Base-by-base conservation (phyloP, 768 basidiomycete genomes). In the Rhizopogon sp. region DNA sequence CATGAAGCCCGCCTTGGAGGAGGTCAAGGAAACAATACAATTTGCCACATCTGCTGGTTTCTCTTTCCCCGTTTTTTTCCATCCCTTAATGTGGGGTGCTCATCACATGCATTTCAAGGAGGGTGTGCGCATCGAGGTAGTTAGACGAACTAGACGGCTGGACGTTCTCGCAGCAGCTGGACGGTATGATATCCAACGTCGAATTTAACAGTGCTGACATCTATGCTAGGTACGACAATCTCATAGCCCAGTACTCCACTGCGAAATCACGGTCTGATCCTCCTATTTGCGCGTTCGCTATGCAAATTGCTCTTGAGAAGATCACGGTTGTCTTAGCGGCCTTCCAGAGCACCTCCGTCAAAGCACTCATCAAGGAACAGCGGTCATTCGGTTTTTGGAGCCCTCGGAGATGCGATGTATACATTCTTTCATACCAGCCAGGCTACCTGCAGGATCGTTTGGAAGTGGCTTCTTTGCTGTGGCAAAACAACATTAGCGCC, bases 371-470 rank as follows among this genome's bases (percentile, higher is more conserved):
- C 51, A 91, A 87, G 66, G 88, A 91, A 62, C 82, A 85, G 56
- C 81, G 83, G 10, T 91, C 92, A 0, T 93, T 91, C 57, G 91
- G 92, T 0, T 89, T 83, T 64, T 93, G 89, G 90, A 89, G 88
- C 67, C 91, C 91, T n/a, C 79, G 90, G 14, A 77, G 90, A 39
- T 93, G 92, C 60, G 91, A 93, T 59, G 91, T 93, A 10, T 93
- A 93, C 58, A 77, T 93, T 11, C 82, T 91, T 28, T 89, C 89
- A 0, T 89, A 85, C 56, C 84, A 88, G 57, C 74, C 82, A 7
- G 90, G 91, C 9, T 78, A 84, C 62, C 72, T 93, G 37, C 81
- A 84, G 58, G 91, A 92, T 50, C 78, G 91, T 42, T 76, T 93
- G 16, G 88, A 93, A 61, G 79, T 91, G 2, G 87, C 83, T 11